phyloP scores from a whole-genome alignment of 2,329 filamentous ascomycete species.

The Helicocarpus griseus region DNA sequence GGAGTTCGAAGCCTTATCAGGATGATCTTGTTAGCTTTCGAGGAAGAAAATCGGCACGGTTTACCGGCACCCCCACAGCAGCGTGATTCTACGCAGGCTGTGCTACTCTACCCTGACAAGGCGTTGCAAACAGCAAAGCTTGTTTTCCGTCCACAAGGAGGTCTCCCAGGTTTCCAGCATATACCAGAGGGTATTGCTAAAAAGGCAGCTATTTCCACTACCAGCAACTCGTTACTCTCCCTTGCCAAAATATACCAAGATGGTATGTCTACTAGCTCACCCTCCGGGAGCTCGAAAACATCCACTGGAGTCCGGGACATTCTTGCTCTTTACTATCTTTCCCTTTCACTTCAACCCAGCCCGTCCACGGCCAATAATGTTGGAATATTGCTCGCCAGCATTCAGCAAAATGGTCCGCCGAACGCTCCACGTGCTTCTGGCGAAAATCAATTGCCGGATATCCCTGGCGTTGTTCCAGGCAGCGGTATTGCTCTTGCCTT shows the following conservation, averaged over 20 bases:
- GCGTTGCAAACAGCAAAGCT: conserved; percentile 73
- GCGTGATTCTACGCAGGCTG: conserved; percentile 43
- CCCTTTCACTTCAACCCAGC: conserved; percentile 85
- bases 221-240: conserved; percentile 88
- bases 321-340: conserved; percentile 87
- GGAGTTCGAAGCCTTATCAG: conserved; percentile 71
- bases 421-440: conserved; percentile 27
- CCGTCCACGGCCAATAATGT: conserved; percentile 98
- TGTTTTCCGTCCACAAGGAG: conserved; percentile 66
- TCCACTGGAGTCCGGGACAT: conserved; percentile 82
- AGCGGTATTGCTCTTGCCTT: conserved; percentile 82
- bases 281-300: conserved; percentile 47
- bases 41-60: conserved; percentile 32
- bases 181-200: conserved; percentile 61
- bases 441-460: conserved; percentile 38
- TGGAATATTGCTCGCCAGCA: conserved; percentile 87
- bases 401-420: conserved; percentile 58
- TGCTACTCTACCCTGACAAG: conserved; percentile 73
- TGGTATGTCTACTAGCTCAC: conserved; percentile 67
- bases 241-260: conserved; percentile 97
- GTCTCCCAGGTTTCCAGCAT: conserved; percentile 69
- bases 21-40: conserved; percentile 63
- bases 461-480: conserved; percentile 73
- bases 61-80: conserved; percentile 27
- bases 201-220: conserved; percentile 78